phyloP scores from a whole-genome alignment of 768 basidiomycete species.

The Kwoniella bestiolae region DNA sequence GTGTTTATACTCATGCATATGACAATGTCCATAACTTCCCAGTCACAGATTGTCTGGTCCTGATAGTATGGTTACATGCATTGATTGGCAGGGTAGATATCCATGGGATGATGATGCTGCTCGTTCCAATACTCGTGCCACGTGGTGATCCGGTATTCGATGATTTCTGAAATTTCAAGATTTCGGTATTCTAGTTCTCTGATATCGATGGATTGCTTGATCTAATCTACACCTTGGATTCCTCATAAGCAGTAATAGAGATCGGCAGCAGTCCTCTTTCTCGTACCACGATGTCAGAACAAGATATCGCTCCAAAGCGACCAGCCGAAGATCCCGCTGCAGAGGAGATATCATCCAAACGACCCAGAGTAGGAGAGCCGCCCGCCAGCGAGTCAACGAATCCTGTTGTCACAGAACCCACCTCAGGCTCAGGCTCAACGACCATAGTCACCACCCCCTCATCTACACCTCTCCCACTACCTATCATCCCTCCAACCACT shows the following conservation, averaged over 20 bases:
- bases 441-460: constrained; percentile 14
- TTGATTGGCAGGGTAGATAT: too few relatives aligned
- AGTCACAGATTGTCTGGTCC: too few relatives aligned
- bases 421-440: constrained; percentile 1
- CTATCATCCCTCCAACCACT: constrained; percentile 1
- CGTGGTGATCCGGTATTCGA: not conserved
- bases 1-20: constrained; percentile 12
- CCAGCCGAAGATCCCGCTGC: constrained; percentile 8
- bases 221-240: too few relatives aligned
- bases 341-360: constrained; percentile 10
- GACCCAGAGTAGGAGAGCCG: constrained; percentile 16
- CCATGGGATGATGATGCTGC: too few relatives aligned
- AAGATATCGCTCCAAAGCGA: constrained; percentile 9
- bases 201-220: too few relatives aligned
- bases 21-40: too few relatives aligned
- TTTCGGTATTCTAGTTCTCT: too few relatives aligned
- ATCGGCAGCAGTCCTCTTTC: too few relatives aligned
- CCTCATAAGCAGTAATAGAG: too few relatives aligned
- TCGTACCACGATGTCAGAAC: constrained; percentile 12
- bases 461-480: constrained; percentile 8
- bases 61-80: too few relatives aligned
- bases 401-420: not conserved
- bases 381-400: not conserved
- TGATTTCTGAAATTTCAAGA: constrained; percentile 15
- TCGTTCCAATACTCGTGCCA: not conserved